phyloP scores from a whole-genome alignment of 2,329 filamentous ascomycete species.

The Tolypocladium ophioglossoides region DNA sequence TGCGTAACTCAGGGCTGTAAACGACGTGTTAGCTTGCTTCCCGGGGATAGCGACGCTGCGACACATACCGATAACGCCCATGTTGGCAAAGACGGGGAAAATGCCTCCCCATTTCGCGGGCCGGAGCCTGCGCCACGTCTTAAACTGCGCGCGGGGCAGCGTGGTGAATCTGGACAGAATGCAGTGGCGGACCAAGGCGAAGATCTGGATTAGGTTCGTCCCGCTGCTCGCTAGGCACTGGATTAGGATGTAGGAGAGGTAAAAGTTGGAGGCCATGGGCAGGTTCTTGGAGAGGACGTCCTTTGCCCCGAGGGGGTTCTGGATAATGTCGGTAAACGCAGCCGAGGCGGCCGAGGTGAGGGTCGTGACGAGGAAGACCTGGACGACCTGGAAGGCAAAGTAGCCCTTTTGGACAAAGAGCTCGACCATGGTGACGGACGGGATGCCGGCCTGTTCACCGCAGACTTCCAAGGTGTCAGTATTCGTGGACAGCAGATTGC shows the following conservation, averaged over 20 bases:
- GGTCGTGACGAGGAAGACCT: conserved; percentile 85
- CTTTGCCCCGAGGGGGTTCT: conserved; percentile 52
- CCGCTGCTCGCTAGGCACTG: conserved; percentile 77
- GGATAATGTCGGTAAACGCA: conserved; percentile 50
- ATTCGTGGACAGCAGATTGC: not conserved
- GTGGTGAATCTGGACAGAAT: conserved; percentile 65
- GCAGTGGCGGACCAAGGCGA: conserved; percentile 46
- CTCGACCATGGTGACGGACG: conserved; percentile 70
- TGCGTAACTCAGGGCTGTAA: conserved; percentile 67
- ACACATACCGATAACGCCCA: conserved; percentile 63
- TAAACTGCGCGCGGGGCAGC: conserved; percentile 71
- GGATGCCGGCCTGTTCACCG: conserved; percentile 69
- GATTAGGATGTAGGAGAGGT: conserved; percentile 85
- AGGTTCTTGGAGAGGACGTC: conserved; percentile 60
- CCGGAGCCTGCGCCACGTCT: conserved; percentile 62
- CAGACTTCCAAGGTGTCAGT: conserved; percentile 39
- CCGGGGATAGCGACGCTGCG: too few species aligned
- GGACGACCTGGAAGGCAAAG: conserved; percentile 82
- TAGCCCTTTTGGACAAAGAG: conserved; percentile 85
- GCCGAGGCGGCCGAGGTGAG: conserved; percentile 70
- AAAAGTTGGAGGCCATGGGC: conserved; percentile 84
- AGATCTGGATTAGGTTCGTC: conserved; percentile 58
- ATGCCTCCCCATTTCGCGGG: conserved; percentile 76
- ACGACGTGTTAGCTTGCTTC: not conserved
- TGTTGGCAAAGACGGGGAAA: conserved; percentile 70